phyloP scores from a whole-genome alignment of 495 filamentous ascomycete genomes.

The Penicillium psychrofluorescens region DNA sequence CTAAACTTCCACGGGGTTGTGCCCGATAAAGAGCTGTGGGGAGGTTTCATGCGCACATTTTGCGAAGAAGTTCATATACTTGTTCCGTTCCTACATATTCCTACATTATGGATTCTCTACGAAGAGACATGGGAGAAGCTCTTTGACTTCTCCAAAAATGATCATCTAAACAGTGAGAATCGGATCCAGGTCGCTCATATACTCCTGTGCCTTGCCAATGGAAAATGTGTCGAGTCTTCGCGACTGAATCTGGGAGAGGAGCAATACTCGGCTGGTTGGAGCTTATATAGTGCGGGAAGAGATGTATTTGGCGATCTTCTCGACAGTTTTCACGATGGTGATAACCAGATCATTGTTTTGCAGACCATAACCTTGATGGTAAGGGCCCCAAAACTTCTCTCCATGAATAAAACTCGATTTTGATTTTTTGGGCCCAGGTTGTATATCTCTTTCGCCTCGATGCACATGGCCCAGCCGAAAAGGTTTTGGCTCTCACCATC shows the following conservation, averaged over 20 bases:
- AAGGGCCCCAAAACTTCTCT: neutral
- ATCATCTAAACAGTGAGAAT: neutral
- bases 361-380: constrained; percentile 20
- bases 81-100: constrained; percentile 18
- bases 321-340: constrained; percentile 10
- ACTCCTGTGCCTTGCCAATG: constrained; percentile 18
- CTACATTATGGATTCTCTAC: constrained; percentile 7
- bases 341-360: constrained; percentile 13
- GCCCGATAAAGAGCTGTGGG: constrained; percentile 9
- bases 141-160: neutral
- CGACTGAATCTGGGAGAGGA: constrained; percentile 4
- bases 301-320: constrained; percentile 18
- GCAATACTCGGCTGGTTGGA: constrained; percentile 21
- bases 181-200: constrained; percentile 11
- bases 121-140: constrained; percentile 5
- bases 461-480: constrained; percentile 18
- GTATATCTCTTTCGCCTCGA: constrained; percentile 24
- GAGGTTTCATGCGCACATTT: constrained; percentile 9
- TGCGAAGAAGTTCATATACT: constrained; percentile 18
- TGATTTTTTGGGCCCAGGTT: constrained; percentile 7
- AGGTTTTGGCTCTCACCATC: constrained; percentile 18
- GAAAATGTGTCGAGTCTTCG: constrained; percentile 17
- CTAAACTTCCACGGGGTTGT: constrained; percentile 4
- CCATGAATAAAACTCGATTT: neutral
- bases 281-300: constrained; percentile 15